Percentiles rank a stretch among this genome's conserved stretches.
phyloP scores from a whole-genome alignment of 2,329 filamentous ascomycete species.

The Simplicillium aogashimaense region DNA sequence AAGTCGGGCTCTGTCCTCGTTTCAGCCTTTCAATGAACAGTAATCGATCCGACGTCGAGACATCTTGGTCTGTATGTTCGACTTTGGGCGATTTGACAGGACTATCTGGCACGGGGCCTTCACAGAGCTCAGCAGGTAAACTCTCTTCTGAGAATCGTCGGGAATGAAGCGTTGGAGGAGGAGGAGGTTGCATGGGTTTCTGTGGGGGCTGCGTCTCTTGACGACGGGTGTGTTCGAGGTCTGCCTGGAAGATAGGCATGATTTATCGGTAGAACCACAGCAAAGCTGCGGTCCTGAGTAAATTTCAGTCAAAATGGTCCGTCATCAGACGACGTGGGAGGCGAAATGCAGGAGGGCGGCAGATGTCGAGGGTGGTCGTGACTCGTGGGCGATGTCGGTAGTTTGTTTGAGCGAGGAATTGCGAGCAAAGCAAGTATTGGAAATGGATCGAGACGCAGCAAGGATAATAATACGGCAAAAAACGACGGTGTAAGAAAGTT shows the following conservation, averaged over 20 bases:
- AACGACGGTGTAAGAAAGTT: neutral
- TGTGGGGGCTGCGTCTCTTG: slow-evolving; percentile 11
- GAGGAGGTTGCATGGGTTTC: slow-evolving; percentile 5
- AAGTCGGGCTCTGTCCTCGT: slow-evolving; percentile 64
- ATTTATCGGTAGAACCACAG: slow-evolving; percentile 21
- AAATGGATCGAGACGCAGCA: too few species aligned
- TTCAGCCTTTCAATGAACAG: slow-evolving; percentile 82
- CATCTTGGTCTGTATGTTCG: slow-evolving; percentile 12
- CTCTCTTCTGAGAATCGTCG: slow-evolving; percentile 46
- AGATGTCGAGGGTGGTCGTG: neutral
- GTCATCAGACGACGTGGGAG: neutral
- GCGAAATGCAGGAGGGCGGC: slow-evolving; percentile 7
- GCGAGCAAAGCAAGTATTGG: too few species aligned
- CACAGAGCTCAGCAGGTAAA: slow-evolving; percentile 50
- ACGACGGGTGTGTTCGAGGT: slow-evolving; percentile 28
- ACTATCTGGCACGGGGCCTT: slow-evolving; percentile 41
- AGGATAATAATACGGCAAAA: neutral
- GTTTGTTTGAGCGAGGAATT: too few species aligned
- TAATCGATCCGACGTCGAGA: slow-evolving; percentile 48
- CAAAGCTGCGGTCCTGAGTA: slow-evolving; percentile 14
- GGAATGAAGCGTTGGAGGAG: slow-evolving; percentile 1
- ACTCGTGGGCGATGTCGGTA: too few species aligned
- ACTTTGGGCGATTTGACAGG: slow-evolving; percentile 16
- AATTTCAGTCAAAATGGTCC: neutral
- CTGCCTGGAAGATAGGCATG: slow-evolving; percentile 52